Evolutionary conservation across 495 filamentous ascomycete genomes (phyloP).

Genomic region (Trichoderma gamsii): DNA sequence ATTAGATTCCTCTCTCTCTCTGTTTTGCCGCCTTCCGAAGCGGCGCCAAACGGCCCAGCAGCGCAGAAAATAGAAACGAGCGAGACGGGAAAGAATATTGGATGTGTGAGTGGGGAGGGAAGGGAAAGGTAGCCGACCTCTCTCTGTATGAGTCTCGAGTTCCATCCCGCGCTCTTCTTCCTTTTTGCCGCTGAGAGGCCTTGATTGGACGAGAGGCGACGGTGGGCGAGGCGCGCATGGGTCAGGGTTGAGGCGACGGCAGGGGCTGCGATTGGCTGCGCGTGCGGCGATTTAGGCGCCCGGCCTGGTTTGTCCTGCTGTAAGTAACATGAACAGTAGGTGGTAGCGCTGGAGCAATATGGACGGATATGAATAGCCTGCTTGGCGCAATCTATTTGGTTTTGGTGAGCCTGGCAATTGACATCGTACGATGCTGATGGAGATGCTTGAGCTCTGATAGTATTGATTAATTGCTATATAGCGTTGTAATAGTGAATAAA

Average conservation of each 20-base stretch:
- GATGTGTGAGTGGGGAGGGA: background rate
- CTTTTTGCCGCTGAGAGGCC: background rate
- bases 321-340: background rate
- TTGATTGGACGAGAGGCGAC: conserved; percentile 5
- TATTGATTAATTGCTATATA: background rate
- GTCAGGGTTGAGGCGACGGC: background rate
- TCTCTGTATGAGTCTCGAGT: background rate
- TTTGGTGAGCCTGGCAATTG: background rate
- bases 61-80: background rate
- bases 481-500: too few species aligned
- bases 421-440: background rate
- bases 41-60: background rate
- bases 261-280: background rate
- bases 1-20: too few species aligned
- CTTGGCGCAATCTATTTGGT: background rate
- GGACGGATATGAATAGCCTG: background rate
- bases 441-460: too few species aligned
- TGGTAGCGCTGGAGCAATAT: background rate
- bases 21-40: conserved; percentile 4
- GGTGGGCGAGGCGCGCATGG: background rate
- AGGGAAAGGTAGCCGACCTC: background rate
- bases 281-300: background rate
- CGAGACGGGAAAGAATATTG: background rate
- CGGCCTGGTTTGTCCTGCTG: background rate
- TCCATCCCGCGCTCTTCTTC: background rate